Base-by-base conservation (phyloP, 768 basidiomycete genomes). In the Boletus rex-veris region DNA sequence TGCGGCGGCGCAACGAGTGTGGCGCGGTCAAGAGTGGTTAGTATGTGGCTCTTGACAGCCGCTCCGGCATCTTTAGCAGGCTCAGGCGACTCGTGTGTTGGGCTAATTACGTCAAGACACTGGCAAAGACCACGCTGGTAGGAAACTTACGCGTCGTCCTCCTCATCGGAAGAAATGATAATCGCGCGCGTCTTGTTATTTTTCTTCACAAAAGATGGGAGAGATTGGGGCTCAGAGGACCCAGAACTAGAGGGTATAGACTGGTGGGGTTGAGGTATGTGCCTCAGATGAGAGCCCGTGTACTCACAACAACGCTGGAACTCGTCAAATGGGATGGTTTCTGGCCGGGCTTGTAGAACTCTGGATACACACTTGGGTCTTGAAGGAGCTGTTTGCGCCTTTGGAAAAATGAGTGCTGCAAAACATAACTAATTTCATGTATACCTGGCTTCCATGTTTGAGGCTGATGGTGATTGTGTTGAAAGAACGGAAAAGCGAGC, bases 121-220 rank as follows among this genome's bases (percentile, higher is more conserved):
- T 42, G 18, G 9, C 3, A 41, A n/a, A 16, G 3, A 36, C 28
- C 7, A 14, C 12, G 35, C 7, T 14, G 21, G 5, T 0, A 30
- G 10, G 30, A 37, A 45, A 53, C 60, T 41, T 35, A 66, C 63
- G 38, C 43, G 12, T 39, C 54, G 16, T 36, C 50, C 18, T 69
- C 64, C n/a, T 68, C 71, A 7, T 68, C 67, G 2, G 72, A 74
- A 15, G 72, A 71, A 38, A 71, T 68, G 11, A 70, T 49, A 1
- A 71, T 30, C 4, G 53, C 62, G 15, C 55, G 55, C 3, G 48
- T 24, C 37, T n/a, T 61, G 45, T 44, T 39, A 18, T 6, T 45
- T 45, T 54, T 24, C 48, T 58, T 60, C 35, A 36, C 11, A 0
- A 45, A 24, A 0, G 58, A 26, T 30, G 53, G 49, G 28, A 58